Conservation (phyloP, 2,329 filamentous ascomycete genomes). For the Sporothrix schenckii region DNA sequence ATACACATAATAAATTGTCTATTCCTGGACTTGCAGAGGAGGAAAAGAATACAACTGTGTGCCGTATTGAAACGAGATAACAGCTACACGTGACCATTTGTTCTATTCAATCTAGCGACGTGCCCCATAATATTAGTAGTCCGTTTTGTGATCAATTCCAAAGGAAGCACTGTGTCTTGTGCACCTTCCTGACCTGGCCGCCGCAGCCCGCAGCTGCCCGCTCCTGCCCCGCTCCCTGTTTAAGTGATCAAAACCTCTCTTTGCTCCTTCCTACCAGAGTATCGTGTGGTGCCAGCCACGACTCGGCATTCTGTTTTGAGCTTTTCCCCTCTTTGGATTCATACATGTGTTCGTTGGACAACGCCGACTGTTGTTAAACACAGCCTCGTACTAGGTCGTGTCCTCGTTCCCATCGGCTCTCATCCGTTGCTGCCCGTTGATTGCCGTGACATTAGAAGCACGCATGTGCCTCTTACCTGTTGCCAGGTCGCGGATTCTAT, state of each 20-base stretch:
- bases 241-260: neutral
- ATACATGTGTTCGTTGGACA: neutral
- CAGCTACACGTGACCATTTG: neutral
- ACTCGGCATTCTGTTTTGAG: constrained; percentile 8
- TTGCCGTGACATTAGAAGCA: constrained; percentile 7
- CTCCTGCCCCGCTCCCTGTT: constrained; percentile 22
- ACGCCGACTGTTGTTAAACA: neutral
- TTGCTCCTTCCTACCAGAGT: constrained; percentile 21
- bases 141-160: constrained; percentile 8
- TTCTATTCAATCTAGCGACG: neutral
- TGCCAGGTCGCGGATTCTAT: constrained; percentile 23
- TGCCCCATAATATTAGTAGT: constrained; percentile 12
- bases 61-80: neutral
- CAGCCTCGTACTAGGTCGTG: neutral
- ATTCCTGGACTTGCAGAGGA: too few species aligned
- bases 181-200: constrained; percentile 26
- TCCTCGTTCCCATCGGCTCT: neutral
- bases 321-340: constrained; percentile 4
- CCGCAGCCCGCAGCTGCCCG: constrained; percentile 7
- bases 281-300: constrained; percentile 5
- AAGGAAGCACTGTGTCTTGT: constrained; percentile 20
- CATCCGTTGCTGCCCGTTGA: neutral
- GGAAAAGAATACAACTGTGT: neutral
- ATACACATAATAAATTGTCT: too few species aligned
- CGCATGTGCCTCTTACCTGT: constrained; percentile 27